phyloP scores from a whole-genome alignment of 129 eudicot species.

The Flaveria robusta region DNA sequence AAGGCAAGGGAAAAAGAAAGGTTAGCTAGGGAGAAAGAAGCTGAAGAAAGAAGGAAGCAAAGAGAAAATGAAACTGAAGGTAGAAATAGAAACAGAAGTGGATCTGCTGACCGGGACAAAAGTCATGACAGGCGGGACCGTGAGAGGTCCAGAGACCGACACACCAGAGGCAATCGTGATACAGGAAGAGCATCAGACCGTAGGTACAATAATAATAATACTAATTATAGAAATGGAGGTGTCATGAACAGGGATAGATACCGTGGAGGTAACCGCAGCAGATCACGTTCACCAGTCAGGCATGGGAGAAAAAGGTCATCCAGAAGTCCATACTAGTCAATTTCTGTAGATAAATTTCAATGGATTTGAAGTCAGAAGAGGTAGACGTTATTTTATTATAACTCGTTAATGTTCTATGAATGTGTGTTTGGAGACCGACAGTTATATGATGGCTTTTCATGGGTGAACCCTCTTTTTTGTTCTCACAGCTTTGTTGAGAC shows the following conservation, averaged over 20 bases:
- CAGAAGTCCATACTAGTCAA: constrained; percentile 50
- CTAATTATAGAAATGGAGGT: constrained; percentile 64
- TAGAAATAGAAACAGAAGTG: constrained; percentile 53
- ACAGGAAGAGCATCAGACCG: constrained; percentile 58
- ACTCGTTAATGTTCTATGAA: constrained; percentile 44
- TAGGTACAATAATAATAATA: constrained; percentile 42
- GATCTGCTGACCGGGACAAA: constrained; percentile 53
- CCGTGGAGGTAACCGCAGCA: constrained; percentile 66
- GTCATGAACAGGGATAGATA: constrained; percentile 75
- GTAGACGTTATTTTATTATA: constrained; percentile 52
- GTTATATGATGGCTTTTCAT: constrained; percentile 28
- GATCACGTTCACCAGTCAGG: constrained; percentile 74
- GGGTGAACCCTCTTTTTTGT: constrained; percentile 65
- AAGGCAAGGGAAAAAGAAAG: constrained; percentile 90
- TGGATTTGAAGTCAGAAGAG: constrained; percentile 62
- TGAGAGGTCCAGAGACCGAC: constrained; percentile 62
- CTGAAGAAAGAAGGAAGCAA: constrained; percentile 77
- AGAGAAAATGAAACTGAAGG: constrained; percentile 70
- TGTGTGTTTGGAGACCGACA: constrained; percentile 42
- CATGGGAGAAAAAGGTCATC: constrained; percentile 67
- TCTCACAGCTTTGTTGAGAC: constrained; percentile 93
- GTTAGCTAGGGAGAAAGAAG: constrained; percentile 82
- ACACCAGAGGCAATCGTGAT: constrained; percentile 57
- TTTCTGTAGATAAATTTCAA: constrained; percentile 41
- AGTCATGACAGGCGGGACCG: constrained; percentile 52